Evolutionary conservation across 768 basidiomycete genomes (phyloP), one percentile per base, ranked within the genome.

Genomic region (Suillus paluster): DNA sequence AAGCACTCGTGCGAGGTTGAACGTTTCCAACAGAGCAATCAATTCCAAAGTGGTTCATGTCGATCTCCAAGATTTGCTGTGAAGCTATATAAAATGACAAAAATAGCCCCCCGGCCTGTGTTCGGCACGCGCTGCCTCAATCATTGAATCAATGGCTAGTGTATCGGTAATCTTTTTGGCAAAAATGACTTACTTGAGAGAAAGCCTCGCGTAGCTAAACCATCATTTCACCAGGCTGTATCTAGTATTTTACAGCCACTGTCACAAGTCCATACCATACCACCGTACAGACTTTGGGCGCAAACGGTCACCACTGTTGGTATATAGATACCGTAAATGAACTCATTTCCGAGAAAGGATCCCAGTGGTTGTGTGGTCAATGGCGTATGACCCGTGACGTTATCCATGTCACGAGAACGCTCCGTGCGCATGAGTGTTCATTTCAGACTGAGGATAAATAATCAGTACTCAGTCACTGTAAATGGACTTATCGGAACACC

Each of bases 321-420:
- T 10, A 34, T 34, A 34, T 34, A 36, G 10, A 11, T 11, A 11
- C 36, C 10, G 10, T 11, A 36, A 36, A 36, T 11, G 11, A 36
- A 11, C 36, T 10, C 36, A 36, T 36, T 36, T 36, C 36, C 36
- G 36, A 10, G 36, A 36, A 36, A 36, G 11, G 6, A 30, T 10
- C 2, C 36, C 36, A n/a, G n/a, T 36, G 36, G 11, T 36, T 36
- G 10, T 36, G 36, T 36, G 30, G 6, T 30, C 4, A n/a, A n/a
- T 34, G 36, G 36, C 36, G 39, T 30, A 30, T 30, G 6, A 3
- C 30, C 30, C 30, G 6, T 30, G n/a, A 23, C 54, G 17, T n/a
- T 2, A 85, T 87, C 6, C 4, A 30, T 30, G 6, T 6, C 30
- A 3, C 30, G 30, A 30, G 30, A 30, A 30, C 4, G 30, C 30